A percentile compares a stretch with the other conserved stretches of the same genome.
phyloP scores from a whole-genome alignment of 2,329 filamentous ascomycete genomes.

The Talaromyces funiculosus region DNA sequence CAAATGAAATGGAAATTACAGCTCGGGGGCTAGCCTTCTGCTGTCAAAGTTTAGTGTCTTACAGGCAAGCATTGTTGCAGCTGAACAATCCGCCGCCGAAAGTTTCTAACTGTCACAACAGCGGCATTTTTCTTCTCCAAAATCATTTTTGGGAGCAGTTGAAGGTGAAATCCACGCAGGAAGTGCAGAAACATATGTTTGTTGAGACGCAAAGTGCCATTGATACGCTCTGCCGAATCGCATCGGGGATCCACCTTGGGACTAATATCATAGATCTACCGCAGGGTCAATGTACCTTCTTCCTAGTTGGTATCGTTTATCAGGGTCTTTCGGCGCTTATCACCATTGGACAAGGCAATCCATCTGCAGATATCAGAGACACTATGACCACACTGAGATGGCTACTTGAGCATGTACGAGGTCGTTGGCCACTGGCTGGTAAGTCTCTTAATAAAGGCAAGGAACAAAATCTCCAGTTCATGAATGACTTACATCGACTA shows the following conservation, averaged over 20 bases:
- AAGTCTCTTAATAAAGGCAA: neutral
- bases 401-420: slow-evolving; percentile 4
- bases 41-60: slow-evolving; percentile 5
- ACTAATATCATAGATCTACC: slow-evolving; percentile 2
- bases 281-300: slow-evolving; percentile 7
- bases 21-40: slow-evolving; percentile 1
- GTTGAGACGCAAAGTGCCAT: slow-evolving; percentile 5
- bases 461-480: neutral
- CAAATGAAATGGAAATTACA: slow-evolving; percentile 10
- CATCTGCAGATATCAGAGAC: neutral
- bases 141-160: slow-evolving; percentile 3
- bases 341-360: slow-evolving; percentile 7
- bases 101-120: neutral
- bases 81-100: neutral
- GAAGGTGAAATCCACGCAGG: neutral
- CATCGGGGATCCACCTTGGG: neutral
- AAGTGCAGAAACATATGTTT: slow-evolving; percentile 4
- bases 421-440: slow-evolving; percentile 8
- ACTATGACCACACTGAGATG: neutral
- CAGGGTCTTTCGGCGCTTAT: neutral
- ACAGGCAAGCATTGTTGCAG: neutral
- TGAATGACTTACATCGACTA: neutral
- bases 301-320: neutral
- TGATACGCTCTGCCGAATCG: slow-evolving; percentile 8
- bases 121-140: slow-evolving; percentile 4